Conservation (phyloP, 257 asterid species). For the Eustoma russellianum region DNA sequence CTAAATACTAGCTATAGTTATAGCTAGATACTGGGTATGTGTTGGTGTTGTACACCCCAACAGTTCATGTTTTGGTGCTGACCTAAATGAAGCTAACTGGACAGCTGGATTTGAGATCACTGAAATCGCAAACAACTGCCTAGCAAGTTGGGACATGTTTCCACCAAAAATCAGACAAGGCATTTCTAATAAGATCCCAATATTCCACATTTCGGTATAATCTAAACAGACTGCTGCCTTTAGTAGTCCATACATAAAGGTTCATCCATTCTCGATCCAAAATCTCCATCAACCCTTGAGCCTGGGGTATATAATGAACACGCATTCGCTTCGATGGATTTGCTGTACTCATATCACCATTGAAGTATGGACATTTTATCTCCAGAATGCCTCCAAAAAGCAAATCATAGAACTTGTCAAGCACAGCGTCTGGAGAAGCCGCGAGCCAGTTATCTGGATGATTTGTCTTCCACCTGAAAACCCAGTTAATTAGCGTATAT, state of each 20-base stretch:
- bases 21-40: too few species aligned
- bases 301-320: slow-evolving; percentile 69
- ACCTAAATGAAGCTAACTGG: slow-evolving; percentile 36
- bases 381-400: slow-evolving; percentile 65
- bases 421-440: slow-evolving; percentile 79
- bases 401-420: slow-evolving; percentile 35
- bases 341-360: slow-evolving; percentile 40
- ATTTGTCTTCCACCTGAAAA: slow-evolving; percentile 44
- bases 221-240: slow-evolving; percentile 80
- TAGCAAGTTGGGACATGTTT: slow-evolving; percentile 77
- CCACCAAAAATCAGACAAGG: slow-evolving; percentile 94
- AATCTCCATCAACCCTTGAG: slow-evolving; percentile 91
- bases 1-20: too few species aligned
- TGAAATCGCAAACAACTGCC: slow-evolving; percentile 33
- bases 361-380: slow-evolving; percentile 67
- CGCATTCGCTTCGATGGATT: slow-evolving; percentile 68
- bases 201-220: slow-evolving; percentile 49
- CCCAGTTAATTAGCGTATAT: slow-evolving; percentile 44
- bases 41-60: too few species aligned
- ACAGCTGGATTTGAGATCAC: slow-evolving; percentile 42
- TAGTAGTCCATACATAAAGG: slow-evolving; percentile 60
- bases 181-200: slow-evolving; percentile 48
- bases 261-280: slow-evolving; percentile 86
- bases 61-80: slow-evolving; percentile 59
- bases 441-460: slow-evolving; percentile 55